Percentiles rank a stretch among this genome's conserved stretches.
phyloP scores from a whole-genome alignment of 495 filamentous ascomycete species.

The Platismatia glauca region DNA sequence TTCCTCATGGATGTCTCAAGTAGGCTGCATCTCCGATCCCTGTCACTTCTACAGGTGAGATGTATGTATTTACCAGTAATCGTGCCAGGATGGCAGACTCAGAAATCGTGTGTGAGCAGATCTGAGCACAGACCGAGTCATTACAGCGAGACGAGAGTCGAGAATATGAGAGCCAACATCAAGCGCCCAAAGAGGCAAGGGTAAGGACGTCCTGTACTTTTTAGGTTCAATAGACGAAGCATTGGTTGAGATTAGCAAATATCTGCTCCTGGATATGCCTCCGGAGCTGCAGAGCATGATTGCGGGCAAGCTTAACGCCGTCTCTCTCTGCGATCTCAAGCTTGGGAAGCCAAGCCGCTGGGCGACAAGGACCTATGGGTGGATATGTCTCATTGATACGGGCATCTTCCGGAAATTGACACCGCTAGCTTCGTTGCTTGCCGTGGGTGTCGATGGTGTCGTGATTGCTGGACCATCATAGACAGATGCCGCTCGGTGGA shows the following conservation, averaged over 20 bases:
- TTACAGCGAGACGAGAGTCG: not conserved
- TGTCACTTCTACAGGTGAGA: not conserved
- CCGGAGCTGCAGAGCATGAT: conserved; percentile 2
- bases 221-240: not conserved
- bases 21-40: not conserved
- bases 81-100: not conserved
- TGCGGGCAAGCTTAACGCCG: not conserved
- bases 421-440: not conserved
- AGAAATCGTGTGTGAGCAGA: not conserved
- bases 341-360: conserved; percentile 1
- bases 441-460: not conserved
- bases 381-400: not conserved
- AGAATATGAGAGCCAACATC: not conserved
- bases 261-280: not conserved
- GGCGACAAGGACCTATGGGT: not conserved
- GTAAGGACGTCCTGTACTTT: not conserved
- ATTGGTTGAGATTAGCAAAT: not conserved
- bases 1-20: not conserved
- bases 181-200: not conserved
- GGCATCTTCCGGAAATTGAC: not conserved
- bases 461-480: not conserved
- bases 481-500: not conserved
- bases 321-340: not conserved
- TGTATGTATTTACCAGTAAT: not conserved
- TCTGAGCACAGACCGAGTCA: not conserved